phyloP scores from a whole-genome alignment of 768 basidiomycete species.

The Boletus barrowsii region DNA sequence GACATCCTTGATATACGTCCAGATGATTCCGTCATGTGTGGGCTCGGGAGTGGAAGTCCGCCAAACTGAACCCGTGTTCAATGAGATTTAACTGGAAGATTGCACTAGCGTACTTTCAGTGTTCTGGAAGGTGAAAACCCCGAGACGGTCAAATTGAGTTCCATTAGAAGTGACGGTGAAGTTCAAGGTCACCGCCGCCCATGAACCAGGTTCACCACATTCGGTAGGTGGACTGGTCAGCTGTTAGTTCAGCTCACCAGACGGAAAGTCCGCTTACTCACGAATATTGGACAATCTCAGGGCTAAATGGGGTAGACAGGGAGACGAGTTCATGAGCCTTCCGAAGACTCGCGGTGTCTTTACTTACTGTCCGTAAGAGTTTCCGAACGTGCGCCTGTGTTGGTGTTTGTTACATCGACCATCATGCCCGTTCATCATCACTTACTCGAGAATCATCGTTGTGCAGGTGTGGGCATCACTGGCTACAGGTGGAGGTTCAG shows the following conservation, averaged over 20 bases:
- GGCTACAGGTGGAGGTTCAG: constrained; percentile 71
- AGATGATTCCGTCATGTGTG: constrained; percentile 65
- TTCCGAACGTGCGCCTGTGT: constrained; percentile 65
- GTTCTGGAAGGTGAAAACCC: constrained; percentile 71
- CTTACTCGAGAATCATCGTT: constrained; percentile 59
- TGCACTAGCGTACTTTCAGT: constrained; percentile 54
- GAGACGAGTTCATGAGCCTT: background rate
- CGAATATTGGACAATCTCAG: constrained; percentile 63
- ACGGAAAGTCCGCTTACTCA: constrained; percentile 27
- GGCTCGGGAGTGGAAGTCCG: constrained; percentile 80
- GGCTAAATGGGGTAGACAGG: constrained; percentile 33
- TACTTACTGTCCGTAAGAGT: constrained; percentile 64
- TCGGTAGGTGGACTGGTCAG: constrained; percentile 60
- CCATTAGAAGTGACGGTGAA: constrained; percentile 78
- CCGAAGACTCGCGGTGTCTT: background rate
- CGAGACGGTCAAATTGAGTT: constrained; percentile 71
- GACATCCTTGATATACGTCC: constrained; percentile 76
- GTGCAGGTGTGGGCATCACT: constrained; percentile 59
- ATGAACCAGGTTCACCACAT: constrained; percentile 67
- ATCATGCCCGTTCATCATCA: background rate
- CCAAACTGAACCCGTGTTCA: constrained; percentile 50
- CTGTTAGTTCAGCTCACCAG: background rate
- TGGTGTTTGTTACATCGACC: background rate
- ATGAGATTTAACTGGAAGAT: background rate
- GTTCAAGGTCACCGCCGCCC: constrained; percentile 73